Evolutionary conservation across 2,329 filamentous ascomycete genomes (phyloP).

Genomic region (Stachybotrys echinatus): DNA sequence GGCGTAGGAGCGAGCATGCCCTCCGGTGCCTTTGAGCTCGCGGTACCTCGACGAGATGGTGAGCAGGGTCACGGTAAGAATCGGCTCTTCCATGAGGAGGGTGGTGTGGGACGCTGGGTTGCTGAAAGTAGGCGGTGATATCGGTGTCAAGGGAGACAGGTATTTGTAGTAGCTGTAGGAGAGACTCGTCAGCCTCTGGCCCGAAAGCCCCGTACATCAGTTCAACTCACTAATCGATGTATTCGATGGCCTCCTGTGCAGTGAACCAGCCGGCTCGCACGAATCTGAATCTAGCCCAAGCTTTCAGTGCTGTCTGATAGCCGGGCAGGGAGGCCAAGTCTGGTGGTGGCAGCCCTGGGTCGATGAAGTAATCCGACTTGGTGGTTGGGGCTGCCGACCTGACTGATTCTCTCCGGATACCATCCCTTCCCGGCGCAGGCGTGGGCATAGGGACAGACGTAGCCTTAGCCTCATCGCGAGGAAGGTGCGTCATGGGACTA

Average conservation of each 20-base stretch:
- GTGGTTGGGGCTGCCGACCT: conserved; percentile 8
- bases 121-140: conserved; percentile 86
- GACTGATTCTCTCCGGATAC: conserved; percentile 9
- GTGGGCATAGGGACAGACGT: conserved; percentile 9
- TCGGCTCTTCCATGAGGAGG: conserved; percentile 84
- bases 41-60: conserved; percentile 88
- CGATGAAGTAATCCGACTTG: conserved; percentile 33
- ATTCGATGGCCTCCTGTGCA: conserved; percentile 84
- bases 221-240: conserved; percentile 77
- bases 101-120: conserved; percentile 74
- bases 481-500: conserved; percentile 16
- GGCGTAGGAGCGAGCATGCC: conserved; percentile 76
- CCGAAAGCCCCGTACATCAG: neutral
- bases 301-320: conserved; percentile 67
- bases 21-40: conserved; percentile 72
- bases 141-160: conserved; percentile 86
- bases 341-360: conserved; percentile 39
- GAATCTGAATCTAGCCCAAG: conserved; percentile 91
- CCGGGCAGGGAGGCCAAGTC: conserved; percentile 44
- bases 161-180: conserved; percentile 82
- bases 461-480: conserved; percentile 14
- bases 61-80: conserved; percentile 84
- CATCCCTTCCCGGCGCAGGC: conserved; percentile 11
- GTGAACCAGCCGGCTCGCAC: conserved; percentile 98
- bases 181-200: neutral